A percentile compares a stretch with the other conserved stretches of the same genome.
Evolutionary conservation across 805 yeast species (phyloP).

Genomic region (Starmerella powellii): DNA sequence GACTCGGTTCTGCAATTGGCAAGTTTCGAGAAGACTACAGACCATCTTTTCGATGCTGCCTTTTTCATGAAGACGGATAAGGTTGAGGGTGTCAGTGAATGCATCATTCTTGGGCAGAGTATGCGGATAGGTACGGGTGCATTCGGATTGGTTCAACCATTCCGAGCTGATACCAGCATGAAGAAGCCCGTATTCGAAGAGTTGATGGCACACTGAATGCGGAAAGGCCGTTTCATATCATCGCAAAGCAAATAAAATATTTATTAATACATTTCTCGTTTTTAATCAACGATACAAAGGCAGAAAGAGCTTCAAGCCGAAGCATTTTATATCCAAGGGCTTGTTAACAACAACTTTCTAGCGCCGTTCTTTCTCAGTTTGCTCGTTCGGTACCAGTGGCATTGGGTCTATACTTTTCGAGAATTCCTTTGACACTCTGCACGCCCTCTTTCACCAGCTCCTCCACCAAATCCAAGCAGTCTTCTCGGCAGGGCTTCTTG

Average conservation of each 20-base stretch:
- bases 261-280: too few relatives aligned
- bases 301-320: too few relatives aligned
- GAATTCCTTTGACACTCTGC: slow-evolving; percentile 22
- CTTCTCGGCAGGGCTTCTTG: slow-evolving; percentile 66
- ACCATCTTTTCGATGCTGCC: slow-evolving; percentile 95
- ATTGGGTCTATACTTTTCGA: slow-evolving; percentile 24
- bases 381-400: background rate
- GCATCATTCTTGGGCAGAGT: slow-evolving; percentile 94
- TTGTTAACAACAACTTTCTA: too few relatives aligned
- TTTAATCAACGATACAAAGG: too few relatives aligned
- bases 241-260: too few relatives aligned
- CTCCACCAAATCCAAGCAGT: slow-evolving; percentile 30
- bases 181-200: slow-evolving; percentile 21
- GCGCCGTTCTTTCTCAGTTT: too few relatives aligned
- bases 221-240: too few relatives aligned
- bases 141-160: slow-evolving; percentile 49
- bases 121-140: slow-evolving; percentile 98
- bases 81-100: slow-evolving; percentile 95
- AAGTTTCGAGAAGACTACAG: slow-evolving; percentile 95
- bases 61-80: slow-evolving; percentile 93
- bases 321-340: too few relatives aligned
- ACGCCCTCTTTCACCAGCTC: slow-evolving; percentile 25
- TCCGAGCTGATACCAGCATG: slow-evolving; percentile 19
- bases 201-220: slow-evolving; percentile 5
- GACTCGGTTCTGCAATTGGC: slow-evolving; percentile 95